phyloP scores from a whole-genome alignment of 2,329 filamentous ascomycete genomes.

The Fusarium sp. region DNA sequence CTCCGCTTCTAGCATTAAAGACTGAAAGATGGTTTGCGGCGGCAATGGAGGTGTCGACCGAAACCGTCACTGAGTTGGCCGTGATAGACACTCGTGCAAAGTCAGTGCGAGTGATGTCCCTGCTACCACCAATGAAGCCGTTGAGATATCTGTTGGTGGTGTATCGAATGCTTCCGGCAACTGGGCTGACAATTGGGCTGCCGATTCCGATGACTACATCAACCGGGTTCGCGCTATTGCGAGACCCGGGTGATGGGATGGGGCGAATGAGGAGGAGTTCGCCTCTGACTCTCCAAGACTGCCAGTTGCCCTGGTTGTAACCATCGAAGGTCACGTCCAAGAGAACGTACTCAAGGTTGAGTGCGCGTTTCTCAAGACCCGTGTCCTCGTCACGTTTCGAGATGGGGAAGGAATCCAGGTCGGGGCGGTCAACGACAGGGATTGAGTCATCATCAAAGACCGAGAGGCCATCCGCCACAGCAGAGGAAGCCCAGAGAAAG shows the following conservation, averaged over 20 bases:
- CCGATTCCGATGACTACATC: conserved; percentile 16
- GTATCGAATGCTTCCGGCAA: conserved; percentile 18
- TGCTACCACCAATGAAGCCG: conserved; percentile 6
- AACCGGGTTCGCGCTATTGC: conserved; percentile 11
- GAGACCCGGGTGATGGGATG: neutral
- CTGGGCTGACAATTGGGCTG: conserved; percentile 3
- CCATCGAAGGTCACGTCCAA: conserved; percentile 11
- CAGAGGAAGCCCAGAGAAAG: neutral
- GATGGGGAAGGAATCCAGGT: conserved; percentile 1
- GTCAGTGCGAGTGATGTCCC: neutral
- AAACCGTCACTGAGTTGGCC: conserved; percentile 2
- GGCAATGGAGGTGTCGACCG: conserved; percentile 1
- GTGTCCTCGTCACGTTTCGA: neutral
- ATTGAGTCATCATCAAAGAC: conserved; percentile 5
- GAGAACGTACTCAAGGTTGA: conserved; percentile 2
- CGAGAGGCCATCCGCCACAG: neutral
- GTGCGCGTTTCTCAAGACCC: conserved; percentile 3
- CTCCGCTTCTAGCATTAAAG: conserved; percentile 7
- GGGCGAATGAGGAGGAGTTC: conserved; percentile 2
- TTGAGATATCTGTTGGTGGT: conserved; percentile 18
- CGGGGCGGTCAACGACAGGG: neutral
- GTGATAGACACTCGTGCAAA: conserved; percentile 11
- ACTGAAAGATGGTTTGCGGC: neutral
- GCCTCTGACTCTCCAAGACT: conserved; percentile 3
- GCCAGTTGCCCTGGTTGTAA: conserved; percentile 2